These are phyloP conservation scores for Macrocybe sp. DNA, from an alignment of 1,284 basidiomycete genomes.

Conservation along the genomic window DNA sequence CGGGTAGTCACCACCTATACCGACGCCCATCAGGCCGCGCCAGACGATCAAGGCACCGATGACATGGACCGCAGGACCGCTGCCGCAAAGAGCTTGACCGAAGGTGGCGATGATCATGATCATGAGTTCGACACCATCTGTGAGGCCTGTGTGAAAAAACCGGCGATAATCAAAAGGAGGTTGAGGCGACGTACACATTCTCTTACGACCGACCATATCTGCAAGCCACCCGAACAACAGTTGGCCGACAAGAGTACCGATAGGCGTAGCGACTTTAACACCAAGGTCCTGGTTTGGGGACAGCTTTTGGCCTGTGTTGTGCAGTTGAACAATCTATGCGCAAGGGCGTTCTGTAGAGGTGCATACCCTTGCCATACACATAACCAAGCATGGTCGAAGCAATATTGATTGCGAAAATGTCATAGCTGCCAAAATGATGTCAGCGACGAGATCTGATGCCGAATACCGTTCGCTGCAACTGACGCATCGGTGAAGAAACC, in stretches of 20 bases:
- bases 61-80: constrained; percentile 56
- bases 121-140: constrained; percentile 71
- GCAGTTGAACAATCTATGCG: not conserved
- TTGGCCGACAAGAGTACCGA: constrained; percentile 63
- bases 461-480: constrained; percentile 17
- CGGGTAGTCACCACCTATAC: constrained; percentile 73
- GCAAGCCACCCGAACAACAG: constrained; percentile 70
- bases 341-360: constrained; percentile 16
- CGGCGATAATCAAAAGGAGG: not conserved
- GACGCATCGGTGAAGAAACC: constrained; percentile 84
- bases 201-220: constrained; percentile 67
- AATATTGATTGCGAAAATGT: constrained; percentile 75
- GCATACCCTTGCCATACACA: constrained; percentile 51
- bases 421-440: constrained; percentile 39
- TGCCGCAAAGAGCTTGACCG: constrained; percentile 55
- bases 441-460: not conserved
- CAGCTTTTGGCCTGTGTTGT: constrained; percentile 34
- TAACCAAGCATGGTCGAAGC: constrained; percentile 73
- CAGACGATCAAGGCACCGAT: constrained; percentile 72
- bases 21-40: constrained; percentile 58
- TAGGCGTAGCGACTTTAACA: constrained; percentile 72
- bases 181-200: constrained; percentile 51
- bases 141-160: constrained; percentile 21
- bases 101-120: constrained; percentile 66
- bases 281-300: constrained; percentile 64